Percentiles rank a stretch among this genome's conserved stretches.
Evolutionary conservation across 371 early-diverging fungal genomes (phyloP).

Genomic region (Zopfochytrium polystomum): DNA sequence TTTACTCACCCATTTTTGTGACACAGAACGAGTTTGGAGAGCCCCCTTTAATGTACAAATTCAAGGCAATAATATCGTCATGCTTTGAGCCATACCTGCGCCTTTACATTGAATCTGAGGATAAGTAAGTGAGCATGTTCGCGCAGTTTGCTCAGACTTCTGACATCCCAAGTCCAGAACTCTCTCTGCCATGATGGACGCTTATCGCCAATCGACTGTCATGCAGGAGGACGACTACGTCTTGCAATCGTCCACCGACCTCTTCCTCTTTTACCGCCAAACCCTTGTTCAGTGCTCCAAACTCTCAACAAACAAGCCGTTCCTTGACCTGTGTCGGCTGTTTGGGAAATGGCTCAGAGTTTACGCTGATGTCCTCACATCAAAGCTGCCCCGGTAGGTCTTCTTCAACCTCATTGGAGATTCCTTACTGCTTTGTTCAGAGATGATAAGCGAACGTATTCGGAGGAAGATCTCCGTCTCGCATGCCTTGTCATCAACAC

Average conservation of each 20-base stretch:
- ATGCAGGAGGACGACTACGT: slow-evolving; percentile 59
- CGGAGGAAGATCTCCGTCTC: slow-evolving; percentile 59
- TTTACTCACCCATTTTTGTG: slow-evolving; percentile 1
- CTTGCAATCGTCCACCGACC: slow-evolving; percentile 80
- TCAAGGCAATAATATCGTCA: slow-evolving; percentile 71
- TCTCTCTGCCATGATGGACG: slow-evolving; percentile 58
- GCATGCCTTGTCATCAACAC: slow-evolving; percentile 83
- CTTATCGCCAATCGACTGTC: slow-evolving; percentile 64
- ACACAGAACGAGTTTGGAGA: background rate
- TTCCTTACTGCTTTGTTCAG: slow-evolving; percentile 29
- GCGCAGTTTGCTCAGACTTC: background rate
- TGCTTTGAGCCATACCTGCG: slow-evolving; percentile 83
- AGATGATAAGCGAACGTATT: slow-evolving; percentile 61
- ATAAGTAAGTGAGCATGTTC: slow-evolving; percentile 50
- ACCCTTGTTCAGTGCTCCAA: slow-evolving; percentile 78
- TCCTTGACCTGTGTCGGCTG: slow-evolving; percentile 54
- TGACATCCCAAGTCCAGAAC: slow-evolving; percentile 40
- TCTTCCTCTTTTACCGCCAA: slow-evolving; percentile 86
- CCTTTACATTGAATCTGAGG: slow-evolving; percentile 80
- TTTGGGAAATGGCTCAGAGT: slow-evolving; percentile 74
- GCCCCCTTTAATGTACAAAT: slow-evolving; percentile 42
- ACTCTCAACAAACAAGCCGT: slow-evolving; percentile 78
- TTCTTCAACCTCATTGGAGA: background rate
- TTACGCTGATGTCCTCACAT: slow-evolving; percentile 69
- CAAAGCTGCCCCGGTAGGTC: slow-evolving; percentile 63